Base-by-base conservation (phyloP, 129 eudicot genomes). In the Arctium lappa region DNA sequence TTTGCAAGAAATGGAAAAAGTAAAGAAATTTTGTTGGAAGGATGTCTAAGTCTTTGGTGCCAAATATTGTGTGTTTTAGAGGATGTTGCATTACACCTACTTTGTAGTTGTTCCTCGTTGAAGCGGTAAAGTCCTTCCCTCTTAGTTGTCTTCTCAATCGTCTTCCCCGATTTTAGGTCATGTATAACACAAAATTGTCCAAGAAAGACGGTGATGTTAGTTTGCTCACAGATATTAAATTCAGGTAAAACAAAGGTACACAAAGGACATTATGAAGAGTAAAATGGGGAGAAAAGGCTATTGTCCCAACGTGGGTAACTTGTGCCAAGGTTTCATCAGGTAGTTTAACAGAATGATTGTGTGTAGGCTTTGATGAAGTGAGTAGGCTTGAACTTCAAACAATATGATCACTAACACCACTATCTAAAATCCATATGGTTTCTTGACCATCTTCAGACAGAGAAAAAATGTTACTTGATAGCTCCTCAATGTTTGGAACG, bases 151-250 rank as follows among this genome's bases (percentile, higher is more conserved):
- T 32, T 69, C 74, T 33, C 32, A 69, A 69, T 69, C 32, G 1
- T 69, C 74, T 29, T 69, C 74, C 74, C 74, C 74, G 36, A 69
- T 27, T n/a, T 32, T 69, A 69, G 74, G 74, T 69, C 74, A 32
- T 69, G 38, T 18, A 69, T 69, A 11, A 69, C 32, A 69, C 74
- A 69, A 69, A 69, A 0, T 69, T 69, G 38, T 6, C 74, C 18
- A 6, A 69, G 33, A 69, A 69, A 69, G 30, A 69, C 18, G 1
- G 74, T n/a, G 11, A 69, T 69, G 9, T 32, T 32, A 69, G 12
- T 32, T 69, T 69, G 74, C 2, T 69, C 7, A 69, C 12, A 22
- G 32, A 69, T n/a, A 69, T 69, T 11, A 69, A 69, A 27, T 69
- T 69, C 2, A 69, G 13, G 32, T 22, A 69, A 69, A 69, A 69